Percentiles rank a stretch among this genome's conserved stretches.
These are phyloP conservation scores for Cairneyella variabilis DNA, from an alignment of 495 filamentous ascomycete genomes.

Conservation along the genomic window DNA sequence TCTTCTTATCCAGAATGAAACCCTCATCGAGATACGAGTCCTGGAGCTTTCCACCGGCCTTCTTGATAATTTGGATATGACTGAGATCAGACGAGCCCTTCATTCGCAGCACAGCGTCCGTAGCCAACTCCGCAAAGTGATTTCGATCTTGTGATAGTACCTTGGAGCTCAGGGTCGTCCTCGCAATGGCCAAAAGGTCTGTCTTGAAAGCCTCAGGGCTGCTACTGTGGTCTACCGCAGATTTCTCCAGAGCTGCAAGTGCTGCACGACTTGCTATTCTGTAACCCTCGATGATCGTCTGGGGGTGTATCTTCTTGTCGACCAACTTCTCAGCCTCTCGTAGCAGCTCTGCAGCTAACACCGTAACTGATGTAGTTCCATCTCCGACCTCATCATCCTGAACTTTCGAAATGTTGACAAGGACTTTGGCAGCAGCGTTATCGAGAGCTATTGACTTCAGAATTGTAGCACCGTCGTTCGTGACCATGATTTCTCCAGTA, in stretches of 20 bases:
- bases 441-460: constrained; percentile 98
- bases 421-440: constrained; percentile 93
- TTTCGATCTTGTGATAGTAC: constrained; percentile 90
- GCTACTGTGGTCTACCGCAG: constrained; percentile 83
- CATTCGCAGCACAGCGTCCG: constrained; percentile 85
- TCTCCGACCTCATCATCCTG: constrained; percentile 99
- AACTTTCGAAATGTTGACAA: constrained; percentile 99
- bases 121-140: constrained; percentile 88
- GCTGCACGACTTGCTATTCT: constrained; percentile 92
- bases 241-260: constrained; percentile 73
- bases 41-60: constrained; percentile 92
- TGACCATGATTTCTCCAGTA: constrained; percentile 95
- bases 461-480: constrained; percentile 97
- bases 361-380: constrained; percentile 85
- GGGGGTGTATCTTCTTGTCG: constrained; percentile 95
- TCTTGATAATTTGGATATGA: constrained; percentile 99
- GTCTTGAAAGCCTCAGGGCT: constrained; percentile 79
- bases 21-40: constrained; percentile 98
- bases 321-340: constrained; percentile 96
- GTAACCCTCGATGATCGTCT: constrained; percentile 99
- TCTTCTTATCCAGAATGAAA: constrained; percentile 98
- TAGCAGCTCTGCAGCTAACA: constrained; percentile 89
- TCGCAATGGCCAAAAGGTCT: constrained; percentile 85
- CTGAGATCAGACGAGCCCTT: constrained; percentile 91
- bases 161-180: constrained; percentile 97